Conservation (phyloP, 495 filamentous ascomycete genomes). For the Aspergillus incahuasiensis region DNA sequence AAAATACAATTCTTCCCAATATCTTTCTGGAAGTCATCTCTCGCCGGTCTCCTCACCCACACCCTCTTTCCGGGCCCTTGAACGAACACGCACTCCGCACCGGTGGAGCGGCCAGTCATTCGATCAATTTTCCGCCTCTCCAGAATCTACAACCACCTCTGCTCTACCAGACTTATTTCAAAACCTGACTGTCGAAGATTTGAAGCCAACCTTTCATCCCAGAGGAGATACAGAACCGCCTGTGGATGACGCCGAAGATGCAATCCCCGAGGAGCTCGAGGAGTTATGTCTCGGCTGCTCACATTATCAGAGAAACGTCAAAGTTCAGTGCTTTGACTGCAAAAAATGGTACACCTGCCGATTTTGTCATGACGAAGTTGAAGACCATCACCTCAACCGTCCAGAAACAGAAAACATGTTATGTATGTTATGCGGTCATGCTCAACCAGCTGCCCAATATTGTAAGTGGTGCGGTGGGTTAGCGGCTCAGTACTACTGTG, state of each 20-base stretch:
- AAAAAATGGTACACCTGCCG: constrained; percentile 92
- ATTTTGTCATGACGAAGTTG: constrained; percentile 84
- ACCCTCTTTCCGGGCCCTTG: constrained; percentile 31
- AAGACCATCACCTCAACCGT: constrained; percentile 78
- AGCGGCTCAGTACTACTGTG: constrained; percentile 90
- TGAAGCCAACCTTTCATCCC: constrained; percentile 64
- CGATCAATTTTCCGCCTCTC: constrained; percentile 27
- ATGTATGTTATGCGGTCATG: constrained; percentile 90
- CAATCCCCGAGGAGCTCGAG: constrained; percentile 38
- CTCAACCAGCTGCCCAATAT: constrained; percentile 74
- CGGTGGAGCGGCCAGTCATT: constrained; percentile 24
- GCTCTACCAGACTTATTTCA: constrained; percentile 49
- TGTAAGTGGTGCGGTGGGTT: constrained; percentile 80
- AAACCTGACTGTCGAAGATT: constrained; percentile 66
- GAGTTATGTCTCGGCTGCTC: constrained; percentile 65
- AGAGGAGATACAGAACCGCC: constrained; percentile 38
- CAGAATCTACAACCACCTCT: constrained; percentile 27
- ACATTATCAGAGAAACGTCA: constrained; percentile 95
- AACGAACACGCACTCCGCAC: constrained; percentile 31
- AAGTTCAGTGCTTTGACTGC: constrained; percentile 86
- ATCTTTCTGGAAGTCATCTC: constrained; percentile 25
- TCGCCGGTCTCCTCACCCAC: constrained; percentile 28
- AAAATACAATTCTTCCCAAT: constrained; percentile 56
- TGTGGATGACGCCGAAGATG: constrained; percentile 40
- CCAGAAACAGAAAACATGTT: constrained; percentile 90